These are phyloP conservation scores for Rubroboletus satanas DNA, from an alignment of 768 basidiomycete species.

Conservation along the genomic window DNA sequence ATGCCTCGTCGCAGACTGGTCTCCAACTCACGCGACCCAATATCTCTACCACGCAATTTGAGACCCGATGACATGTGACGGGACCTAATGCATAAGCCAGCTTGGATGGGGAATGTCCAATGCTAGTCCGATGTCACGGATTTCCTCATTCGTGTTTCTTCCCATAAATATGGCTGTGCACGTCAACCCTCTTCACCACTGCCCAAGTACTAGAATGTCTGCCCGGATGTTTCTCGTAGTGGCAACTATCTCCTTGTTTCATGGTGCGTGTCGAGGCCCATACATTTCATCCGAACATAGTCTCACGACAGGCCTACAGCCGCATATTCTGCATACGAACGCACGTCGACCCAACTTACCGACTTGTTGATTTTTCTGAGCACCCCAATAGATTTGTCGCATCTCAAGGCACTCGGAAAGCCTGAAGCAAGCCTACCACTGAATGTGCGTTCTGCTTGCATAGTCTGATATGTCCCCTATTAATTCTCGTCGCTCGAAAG, in stretches of 20 bases:
- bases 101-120: no score
- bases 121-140: no score
- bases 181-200: not conserved
- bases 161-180: not conserved
- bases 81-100: no score
- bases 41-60: no score
- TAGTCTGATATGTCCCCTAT: not conserved
- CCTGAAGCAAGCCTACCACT: constrained; percentile 64
- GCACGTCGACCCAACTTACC: constrained; percentile 39
- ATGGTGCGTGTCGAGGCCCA: constrained; percentile 39
- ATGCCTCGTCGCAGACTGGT: no score
- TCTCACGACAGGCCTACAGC: constrained; percentile 38
- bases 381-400: constrained; percentile 57
- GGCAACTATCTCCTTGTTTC: constrained; percentile 48
- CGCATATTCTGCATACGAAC: constrained; percentile 78
- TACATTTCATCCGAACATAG: not conserved
- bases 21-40: no score
- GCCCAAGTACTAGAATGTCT: constrained; percentile 34
- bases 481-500: constrained; percentile 34
- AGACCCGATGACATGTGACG: no score
- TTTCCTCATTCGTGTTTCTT: no score
- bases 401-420: constrained; percentile 68
- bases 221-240: constrained; percentile 45
- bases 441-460: constrained; percentile 43
- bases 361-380: not conserved